Evolutionary conservation across 371 early-diverging fungal species (phyloP).

Genomic region (Lichtheimia corymbifera): DNA sequence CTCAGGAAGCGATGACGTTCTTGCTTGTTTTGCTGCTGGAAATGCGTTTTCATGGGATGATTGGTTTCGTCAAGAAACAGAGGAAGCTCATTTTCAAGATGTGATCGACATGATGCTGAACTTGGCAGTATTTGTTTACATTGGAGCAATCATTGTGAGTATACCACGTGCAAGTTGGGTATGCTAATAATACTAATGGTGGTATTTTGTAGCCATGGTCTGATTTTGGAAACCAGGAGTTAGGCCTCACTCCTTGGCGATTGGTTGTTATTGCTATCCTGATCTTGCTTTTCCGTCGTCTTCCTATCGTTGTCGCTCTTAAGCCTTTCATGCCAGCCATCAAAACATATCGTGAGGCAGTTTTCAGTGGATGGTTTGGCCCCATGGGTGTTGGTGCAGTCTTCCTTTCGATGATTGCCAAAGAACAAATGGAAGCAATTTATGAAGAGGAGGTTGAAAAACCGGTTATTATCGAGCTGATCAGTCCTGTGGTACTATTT

Average conservation of each 20-base stretch:
- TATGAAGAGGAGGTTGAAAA: conserved; percentile 22
- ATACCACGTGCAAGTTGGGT: too few species aligned
- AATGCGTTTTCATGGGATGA: conserved; percentile 89
- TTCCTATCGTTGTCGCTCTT: conserved; percentile 74
- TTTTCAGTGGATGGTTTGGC: conserved; percentile 97
- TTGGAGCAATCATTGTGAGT: conserved; percentile 80
- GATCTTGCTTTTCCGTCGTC: conserved; percentile 81
- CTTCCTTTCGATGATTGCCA: conserved; percentile 69
- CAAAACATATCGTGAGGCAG: conserved; percentile 74
- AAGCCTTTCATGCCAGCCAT: conserved; percentile 75
- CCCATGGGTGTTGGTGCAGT: conserved; percentile 89
- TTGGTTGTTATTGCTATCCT: conserved; percentile 67
- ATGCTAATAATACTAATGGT: not conserved
- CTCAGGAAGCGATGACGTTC: conserved; percentile 83
- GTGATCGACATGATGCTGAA: conserved; percentile 91
- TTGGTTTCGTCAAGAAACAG: conserved; percentile 87
- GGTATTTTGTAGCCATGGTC: conserved; percentile 64
- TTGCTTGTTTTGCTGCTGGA: conserved; percentile 92
- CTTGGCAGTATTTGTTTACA: conserved; percentile 87
- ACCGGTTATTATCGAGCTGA: conserved; percentile 27
- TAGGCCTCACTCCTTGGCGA: conserved; percentile 67
- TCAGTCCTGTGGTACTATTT: conserved; percentile 71
- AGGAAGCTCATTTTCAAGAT: conserved; percentile 88
- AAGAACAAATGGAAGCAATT: conserved; percentile 46
- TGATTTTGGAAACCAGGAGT: conserved; percentile 55